Base-by-base conservation (phyloP, 202 grass and related monocot genomes). In the Hordeum pubiflorum region DNA sequence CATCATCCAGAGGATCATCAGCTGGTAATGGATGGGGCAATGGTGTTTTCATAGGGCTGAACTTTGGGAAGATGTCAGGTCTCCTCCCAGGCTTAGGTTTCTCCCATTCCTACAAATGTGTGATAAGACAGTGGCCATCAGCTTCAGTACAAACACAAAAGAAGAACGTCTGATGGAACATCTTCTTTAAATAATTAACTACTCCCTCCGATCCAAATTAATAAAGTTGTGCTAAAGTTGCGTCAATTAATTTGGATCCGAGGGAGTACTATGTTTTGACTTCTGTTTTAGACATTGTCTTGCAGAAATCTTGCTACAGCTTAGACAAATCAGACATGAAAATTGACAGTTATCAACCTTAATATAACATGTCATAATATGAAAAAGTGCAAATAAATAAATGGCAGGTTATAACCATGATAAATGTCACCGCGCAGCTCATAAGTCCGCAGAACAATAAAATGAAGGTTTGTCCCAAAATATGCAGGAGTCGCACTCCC, bases 41-140 rank as follows among this genome's bases (percentile, higher is more conserved):
- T 13, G 90, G 90, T 27, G 90, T 92, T 80, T 92, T 92, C 90
- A 92, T 92, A 62, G 90, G 90, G 63, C 90, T 92, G 29, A 92
- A 92, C 67, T 92, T 89, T 15, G 90, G 90, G 50, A 92, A 92
- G 70, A 92, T 92, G 72, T 92, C 90, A 75, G 90, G 86, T 68
- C 90, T 84, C 55, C 90, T 86, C 26, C 90, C 90, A 86, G 90
- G 90, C 65, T 92, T 92, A 4, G 83, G 90, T 46, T 55, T 92
- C 54, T 92, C 90, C 90, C 90, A 92, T 66, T 92, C 90, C 90
- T 92, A 69, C 32, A 54, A 58, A 69, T 26, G 55, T 72, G 21
- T n/a, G 74, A 60, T 69, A 52, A 41, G 15, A 74, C 3, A 1
- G 4, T 2, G 62, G 7, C 14, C 18, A 81, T 87, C 22, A 84